Conservation (phyloP, 257 asterid genomes). For the Salvia hispanica region DNA sequence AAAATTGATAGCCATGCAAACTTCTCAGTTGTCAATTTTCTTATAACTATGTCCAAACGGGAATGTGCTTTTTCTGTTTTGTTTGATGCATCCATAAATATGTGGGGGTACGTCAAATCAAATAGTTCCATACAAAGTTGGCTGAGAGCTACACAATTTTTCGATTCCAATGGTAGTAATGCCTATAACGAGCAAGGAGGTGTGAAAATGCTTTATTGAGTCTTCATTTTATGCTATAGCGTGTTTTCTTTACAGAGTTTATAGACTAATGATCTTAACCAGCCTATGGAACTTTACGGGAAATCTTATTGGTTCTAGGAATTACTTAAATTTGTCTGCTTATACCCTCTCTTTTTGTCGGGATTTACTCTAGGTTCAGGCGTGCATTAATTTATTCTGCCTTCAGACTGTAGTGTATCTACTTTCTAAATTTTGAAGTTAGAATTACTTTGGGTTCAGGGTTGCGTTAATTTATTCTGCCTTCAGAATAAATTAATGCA, state of each 20-base stretch:
- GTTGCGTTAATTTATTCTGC: slow-evolving; percentile 9
- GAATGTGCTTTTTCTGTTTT: no score
- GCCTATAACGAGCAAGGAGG: not conserved
- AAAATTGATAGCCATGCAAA: no score
- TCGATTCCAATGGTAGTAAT: no score
- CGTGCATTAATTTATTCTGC: slow-evolving; percentile 19
- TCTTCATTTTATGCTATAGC: slow-evolving; percentile 4
- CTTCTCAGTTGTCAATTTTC: no score
- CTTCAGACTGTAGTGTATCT: slow-evolving; percentile 21
- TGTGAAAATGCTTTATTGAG: not conserved
- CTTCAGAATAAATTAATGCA: no score
- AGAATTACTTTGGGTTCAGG: slow-evolving; percentile 13
- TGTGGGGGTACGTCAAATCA: no score
- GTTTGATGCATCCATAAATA: no score
- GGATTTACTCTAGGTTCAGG: slow-evolving; percentile 17
- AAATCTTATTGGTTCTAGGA: not conserved
- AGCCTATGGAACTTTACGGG: slow-evolving; percentile 12
- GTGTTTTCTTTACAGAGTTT: not conserved
- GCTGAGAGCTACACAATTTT: no score
- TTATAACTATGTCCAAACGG: no score
- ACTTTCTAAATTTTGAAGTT: not conserved
- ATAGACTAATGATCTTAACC: slow-evolving; percentile 6
- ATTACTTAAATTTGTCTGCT: not conserved
- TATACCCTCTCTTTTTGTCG: not conserved
- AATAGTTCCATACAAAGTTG: no score